A percentile compares a stretch with the other conserved stretches of the same genome.
Conservation (phyloP, 345 rosid species). For the Bruguiera sexangula region DNA sequence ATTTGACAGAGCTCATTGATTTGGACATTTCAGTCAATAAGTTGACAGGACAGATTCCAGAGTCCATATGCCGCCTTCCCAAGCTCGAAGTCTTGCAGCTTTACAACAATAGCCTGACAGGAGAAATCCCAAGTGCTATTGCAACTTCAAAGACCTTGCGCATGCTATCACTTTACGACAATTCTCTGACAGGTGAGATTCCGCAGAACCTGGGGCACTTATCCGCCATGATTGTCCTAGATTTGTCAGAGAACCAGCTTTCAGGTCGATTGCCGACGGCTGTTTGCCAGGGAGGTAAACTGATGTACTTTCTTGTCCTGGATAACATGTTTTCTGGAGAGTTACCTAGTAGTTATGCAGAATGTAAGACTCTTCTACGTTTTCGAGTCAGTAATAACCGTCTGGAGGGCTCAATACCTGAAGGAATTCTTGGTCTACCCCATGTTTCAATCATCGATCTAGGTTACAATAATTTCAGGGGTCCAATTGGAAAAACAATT, state of each 20-base stretch:
- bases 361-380: constrained; percentile 62
- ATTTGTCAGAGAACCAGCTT: constrained; percentile 73
- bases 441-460: constrained; percentile 84
- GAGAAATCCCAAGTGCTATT: constrained; percentile 66
- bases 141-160: constrained; percentile 58
- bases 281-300: constrained; percentile 68
- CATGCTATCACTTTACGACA: constrained; percentile 66
- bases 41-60: constrained; percentile 74
- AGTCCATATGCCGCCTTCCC: constrained; percentile 68
- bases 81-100: constrained; percentile 67
- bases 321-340: constrained; percentile 65
- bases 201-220: constrained; percentile 58
- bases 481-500: constrained; percentile 52
- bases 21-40: constrained; percentile 84
- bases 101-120: constrained; percentile 88
- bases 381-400: constrained; percentile 74
- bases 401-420: constrained; percentile 59
- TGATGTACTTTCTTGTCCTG: constrained; percentile 70
- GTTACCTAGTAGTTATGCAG: constrained; percentile 54
- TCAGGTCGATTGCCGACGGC: constrained; percentile 67
- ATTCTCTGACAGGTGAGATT: constrained; percentile 66
- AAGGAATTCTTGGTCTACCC: constrained; percentile 66
- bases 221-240: constrained; percentile 58
- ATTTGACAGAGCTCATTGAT: constrained; percentile 72
- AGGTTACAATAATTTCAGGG: constrained; percentile 59